Conservation (phyloP, 345 rosid genomes). For the Physaria fendleri region DNA sequence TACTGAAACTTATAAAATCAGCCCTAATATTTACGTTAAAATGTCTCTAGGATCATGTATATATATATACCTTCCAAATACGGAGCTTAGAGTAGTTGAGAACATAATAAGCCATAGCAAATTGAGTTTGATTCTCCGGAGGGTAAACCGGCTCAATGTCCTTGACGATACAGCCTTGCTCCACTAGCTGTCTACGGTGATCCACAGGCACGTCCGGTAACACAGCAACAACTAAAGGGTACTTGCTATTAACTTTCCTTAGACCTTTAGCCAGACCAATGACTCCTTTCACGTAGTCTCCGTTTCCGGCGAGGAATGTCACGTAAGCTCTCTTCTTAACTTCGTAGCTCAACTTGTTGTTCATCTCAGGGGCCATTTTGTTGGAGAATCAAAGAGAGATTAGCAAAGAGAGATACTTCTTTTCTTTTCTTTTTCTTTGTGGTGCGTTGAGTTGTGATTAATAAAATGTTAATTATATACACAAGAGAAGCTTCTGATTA, state of each 20-base stretch:
- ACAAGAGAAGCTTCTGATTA: background rate
- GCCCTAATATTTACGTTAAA: background rate
- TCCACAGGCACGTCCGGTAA: slow-evolving; percentile 64
- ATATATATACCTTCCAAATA: slow-evolving; percentile 52
- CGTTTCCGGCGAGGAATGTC: slow-evolving; percentile 64
- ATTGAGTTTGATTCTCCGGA: slow-evolving; percentile 61
- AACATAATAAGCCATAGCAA: slow-evolving; percentile 74
- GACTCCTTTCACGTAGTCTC: slow-evolving; percentile 67
- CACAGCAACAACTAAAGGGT: slow-evolving; percentile 59
- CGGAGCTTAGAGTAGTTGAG: slow-evolving; percentile 77
- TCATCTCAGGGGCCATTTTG: slow-evolving; percentile 34
- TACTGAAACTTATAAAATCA: background rate
- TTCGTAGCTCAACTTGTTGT: slow-evolving; percentile 5
- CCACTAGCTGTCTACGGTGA: slow-evolving; percentile 44
- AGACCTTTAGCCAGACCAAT: slow-evolving; percentile 71
- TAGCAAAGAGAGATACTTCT: background rate
- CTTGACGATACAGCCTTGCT: slow-evolving; percentile 48
- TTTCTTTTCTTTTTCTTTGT: background rate
- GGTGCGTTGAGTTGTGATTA: background rate
- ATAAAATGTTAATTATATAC: background rate
- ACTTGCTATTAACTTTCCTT: slow-evolving; percentile 42
- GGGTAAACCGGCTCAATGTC: slow-evolving; percentile 59
- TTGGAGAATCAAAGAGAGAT: background rate
- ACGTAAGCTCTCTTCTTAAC: slow-evolving; percentile 34
- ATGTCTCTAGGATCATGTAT: background rate